Percentiles rank a stretch among this genome's conserved stretches.
Evolutionary conservation across 331 rosid species (phyloP).

Genomic region (Malus hybrid): DNA sequence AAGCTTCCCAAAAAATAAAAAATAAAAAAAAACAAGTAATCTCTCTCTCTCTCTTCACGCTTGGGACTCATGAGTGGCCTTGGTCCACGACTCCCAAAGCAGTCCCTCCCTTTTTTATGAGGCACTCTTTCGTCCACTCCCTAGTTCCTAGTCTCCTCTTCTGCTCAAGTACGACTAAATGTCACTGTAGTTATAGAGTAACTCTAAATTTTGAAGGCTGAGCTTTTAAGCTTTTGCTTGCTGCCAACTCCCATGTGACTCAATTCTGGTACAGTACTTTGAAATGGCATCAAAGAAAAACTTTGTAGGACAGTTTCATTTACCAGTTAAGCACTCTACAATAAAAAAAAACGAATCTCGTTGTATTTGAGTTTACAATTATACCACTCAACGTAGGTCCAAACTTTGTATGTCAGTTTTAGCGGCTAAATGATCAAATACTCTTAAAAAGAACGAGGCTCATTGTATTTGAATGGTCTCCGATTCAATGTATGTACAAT

Average conservation of each 20-base stretch:
- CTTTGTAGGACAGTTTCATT: too few relatives aligned
- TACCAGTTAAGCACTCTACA: too few relatives aligned
- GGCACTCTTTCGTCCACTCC: conserved; percentile 25
- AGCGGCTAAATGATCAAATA: too few relatives aligned
- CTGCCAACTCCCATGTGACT: conserved; percentile 47
- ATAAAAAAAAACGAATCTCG: neutral
- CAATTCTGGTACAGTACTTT: conserved; percentile 10
- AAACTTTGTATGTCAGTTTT: too few relatives aligned
- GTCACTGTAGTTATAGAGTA: neutral
- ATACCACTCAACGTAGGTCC: neutral
- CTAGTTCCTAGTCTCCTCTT: neutral
- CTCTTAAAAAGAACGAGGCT: too few relatives aligned
- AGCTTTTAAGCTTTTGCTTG: neutral
- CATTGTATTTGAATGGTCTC: too few relatives aligned
- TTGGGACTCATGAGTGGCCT: neutral
- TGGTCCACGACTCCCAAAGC: conserved; percentile 5
- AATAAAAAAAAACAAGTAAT: too few relatives aligned
- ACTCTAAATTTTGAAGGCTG: conserved; percentile 4
- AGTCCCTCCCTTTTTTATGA: conserved; percentile 22
- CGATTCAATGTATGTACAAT: too few relatives aligned
- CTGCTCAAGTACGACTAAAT: conserved; percentile 5
- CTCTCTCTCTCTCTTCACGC: neutral
- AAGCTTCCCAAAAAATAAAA: neutral
- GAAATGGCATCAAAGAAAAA: neutral
- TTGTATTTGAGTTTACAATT: neutral